Percentiles rank a stretch among this genome's conserved stretches.
Conservation (phyloP, 2,329 filamentous ascomycete species). For the Trichophyton benhamiae region DNA sequence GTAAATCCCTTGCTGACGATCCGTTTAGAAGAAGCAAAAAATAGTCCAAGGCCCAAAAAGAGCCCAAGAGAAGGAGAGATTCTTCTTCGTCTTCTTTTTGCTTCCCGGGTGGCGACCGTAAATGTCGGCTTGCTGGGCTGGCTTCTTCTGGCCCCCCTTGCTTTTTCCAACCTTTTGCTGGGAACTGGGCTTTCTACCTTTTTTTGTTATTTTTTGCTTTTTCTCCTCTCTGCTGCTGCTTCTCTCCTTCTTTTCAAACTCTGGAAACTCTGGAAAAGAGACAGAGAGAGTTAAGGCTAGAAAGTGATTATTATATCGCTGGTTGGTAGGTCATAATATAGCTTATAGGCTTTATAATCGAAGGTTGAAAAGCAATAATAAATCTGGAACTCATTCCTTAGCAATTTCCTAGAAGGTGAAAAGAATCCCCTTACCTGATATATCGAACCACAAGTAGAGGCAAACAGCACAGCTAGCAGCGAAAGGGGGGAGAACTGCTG, state of each 20-base stretch:
- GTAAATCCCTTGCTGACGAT: conserved; percentile 1
- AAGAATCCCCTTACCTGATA: neutral
- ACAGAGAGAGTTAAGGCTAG: too few relatives aligned
- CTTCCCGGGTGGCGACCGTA: neutral
- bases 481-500: neutral
- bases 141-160: too few relatives aligned
- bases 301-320: too few relatives aligned
- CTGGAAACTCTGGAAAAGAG: neutral
- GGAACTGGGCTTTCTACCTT: neutral
- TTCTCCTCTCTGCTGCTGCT: neutral
- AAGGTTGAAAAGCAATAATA: neutral
- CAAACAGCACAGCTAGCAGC: too few relatives aligned
- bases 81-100: too few relatives aligned
- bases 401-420: neutral
- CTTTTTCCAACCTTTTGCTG: too few relatives aligned
- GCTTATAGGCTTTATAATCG: neutral
- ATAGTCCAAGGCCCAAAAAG: neutral
- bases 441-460: neutral
- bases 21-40: neutral
- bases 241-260: neutral
- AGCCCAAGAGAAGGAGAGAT: neutral
- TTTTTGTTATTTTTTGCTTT: neutral
- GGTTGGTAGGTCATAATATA: neutral
- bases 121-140: neutral
- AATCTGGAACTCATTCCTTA: neutral